Percentiles rank a stretch among this genome's conserved stretches.
These are phyloP conservation scores for Malus hybrid DNA, from an alignment of 331 rosid genomes.

Conservation along the genomic window DNA sequence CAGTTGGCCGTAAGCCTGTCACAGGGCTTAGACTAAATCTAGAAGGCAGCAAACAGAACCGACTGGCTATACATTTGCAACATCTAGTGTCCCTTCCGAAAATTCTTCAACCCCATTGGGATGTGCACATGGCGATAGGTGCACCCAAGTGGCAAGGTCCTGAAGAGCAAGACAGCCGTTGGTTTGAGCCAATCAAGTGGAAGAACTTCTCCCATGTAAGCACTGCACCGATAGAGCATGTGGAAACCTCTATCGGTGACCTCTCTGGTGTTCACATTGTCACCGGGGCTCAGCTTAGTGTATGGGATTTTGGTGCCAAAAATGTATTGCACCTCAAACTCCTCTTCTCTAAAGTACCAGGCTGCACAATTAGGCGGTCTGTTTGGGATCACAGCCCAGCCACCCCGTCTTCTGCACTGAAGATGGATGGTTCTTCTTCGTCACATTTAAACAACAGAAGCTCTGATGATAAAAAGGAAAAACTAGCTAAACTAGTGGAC, in stretches of 20 bases:
- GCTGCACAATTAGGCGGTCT: slow-evolving; percentile 87
- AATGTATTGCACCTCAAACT: slow-evolving; percentile 91
- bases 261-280: slow-evolving; percentile 95
- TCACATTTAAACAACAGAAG: slow-evolving; percentile 48
- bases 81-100: slow-evolving; percentile 93
- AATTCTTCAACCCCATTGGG: slow-evolving; percentile 96
- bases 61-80: slow-evolving; percentile 84
- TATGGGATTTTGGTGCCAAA: slow-evolving; percentile 95
- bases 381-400: slow-evolving; percentile 98
- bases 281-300: slow-evolving; percentile 97
- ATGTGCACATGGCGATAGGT: slow-evolving; percentile 82
- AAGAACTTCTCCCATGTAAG: slow-evolving; percentile 49
- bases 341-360: slow-evolving; percentile 90
- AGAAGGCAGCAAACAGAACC: slow-evolving; percentile 83
- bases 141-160: slow-evolving; percentile 99
- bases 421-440: slow-evolving; percentile 66
- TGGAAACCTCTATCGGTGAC: slow-evolving; percentile 86
- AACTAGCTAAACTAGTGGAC: slow-evolving; percentile 80
- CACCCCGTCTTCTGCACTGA: slow-evolving; percentile 31
- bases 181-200: no score
- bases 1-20: slow-evolving; percentile 94
- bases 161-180: slow-evolving; percentile 13
- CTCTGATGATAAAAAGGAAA: slow-evolving; percentile 73
- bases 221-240: slow-evolving; percentile 90
- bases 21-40: slow-evolving; percentile 88